Conservation (phyloP, 2,329 filamentous ascomycete species). For the Diplodia scrobiculata region DNA sequence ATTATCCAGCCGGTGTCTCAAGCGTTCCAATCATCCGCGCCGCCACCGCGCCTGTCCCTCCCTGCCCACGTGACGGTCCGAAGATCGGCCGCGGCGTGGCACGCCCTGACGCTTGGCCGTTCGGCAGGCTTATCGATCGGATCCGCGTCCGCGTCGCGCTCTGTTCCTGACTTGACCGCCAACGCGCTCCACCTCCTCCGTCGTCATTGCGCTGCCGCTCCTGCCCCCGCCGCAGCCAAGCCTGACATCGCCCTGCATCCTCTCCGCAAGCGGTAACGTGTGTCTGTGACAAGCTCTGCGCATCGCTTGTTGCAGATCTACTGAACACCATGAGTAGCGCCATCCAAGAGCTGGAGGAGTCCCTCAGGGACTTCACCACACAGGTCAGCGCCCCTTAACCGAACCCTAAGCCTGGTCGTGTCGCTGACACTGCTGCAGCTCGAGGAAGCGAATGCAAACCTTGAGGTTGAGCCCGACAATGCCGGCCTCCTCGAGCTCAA, state of each 20-base stretch:
- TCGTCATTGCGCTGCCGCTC: slow-evolving; percentile 6
- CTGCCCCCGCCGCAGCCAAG: slow-evolving; percentile 17
- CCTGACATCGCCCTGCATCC: neutral
- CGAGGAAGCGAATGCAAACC: slow-evolving; percentile 72
- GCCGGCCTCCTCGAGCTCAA: slow-evolving; percentile 74
- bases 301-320: slow-evolving; percentile 10
- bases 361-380: slow-evolving; percentile 24
- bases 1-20: neutral
- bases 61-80: neutral
- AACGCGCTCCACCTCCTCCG: slow-evolving; percentile 18
- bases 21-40: neutral
- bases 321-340: slow-evolving; percentile 31
- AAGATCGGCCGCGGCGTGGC: neutral
- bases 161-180: slow-evolving; percentile 21
- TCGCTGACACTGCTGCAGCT: slow-evolving; percentile 56
- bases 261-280: slow-evolving; percentile 28
- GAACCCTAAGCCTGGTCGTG: neutral
- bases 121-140: slow-evolving; percentile 24
- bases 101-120: neutral
- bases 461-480: slow-evolving; percentile 79
- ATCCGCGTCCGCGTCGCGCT: slow-evolving; percentile 26
- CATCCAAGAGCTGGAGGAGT: slow-evolving; percentile 22
- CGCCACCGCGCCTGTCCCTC: neutral
- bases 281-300: slow-evolving; percentile 23
- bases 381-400: slow-evolving; percentile 12